These are phyloP conservation scores for Babesia bovis DNA, from an alignment of 169 alveolate species.

Conservation along the genomic window DNA sequence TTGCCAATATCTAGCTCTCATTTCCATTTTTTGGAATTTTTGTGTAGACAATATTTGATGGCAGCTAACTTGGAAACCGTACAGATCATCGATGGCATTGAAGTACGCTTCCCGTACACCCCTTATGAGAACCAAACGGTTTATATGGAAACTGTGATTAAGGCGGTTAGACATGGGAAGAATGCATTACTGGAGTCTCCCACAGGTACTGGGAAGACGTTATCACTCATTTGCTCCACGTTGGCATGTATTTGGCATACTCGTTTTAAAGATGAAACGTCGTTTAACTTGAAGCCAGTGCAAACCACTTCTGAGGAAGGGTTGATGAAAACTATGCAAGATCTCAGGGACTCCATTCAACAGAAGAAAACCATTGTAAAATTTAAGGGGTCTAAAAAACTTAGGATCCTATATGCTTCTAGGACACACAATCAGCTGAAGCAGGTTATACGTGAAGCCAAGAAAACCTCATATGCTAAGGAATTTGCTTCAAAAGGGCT, in stretches of 20 bases:
- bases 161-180: slow-evolving; percentile 73
- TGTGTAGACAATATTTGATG: too few relatives aligned
- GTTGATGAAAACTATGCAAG: slow-evolving; percentile 25
- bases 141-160: slow-evolving; percentile 81
- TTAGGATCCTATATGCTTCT: slow-evolving; percentile 87
- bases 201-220: slow-evolving; percentile 96
- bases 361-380: slow-evolving; percentile 22
- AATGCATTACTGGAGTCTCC: slow-evolving; percentile 95
- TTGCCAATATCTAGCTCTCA: too few relatives aligned
- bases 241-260: slow-evolving; percentile 78
- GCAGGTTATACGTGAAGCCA: slow-evolving; percentile 88
- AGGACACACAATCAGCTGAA: slow-evolving; percentile 92
- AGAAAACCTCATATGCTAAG: slow-evolving; percentile 69
- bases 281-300: slow-evolving; percentile 25
- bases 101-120: slow-evolving; percentile 84
- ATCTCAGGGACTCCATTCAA: slow-evolving; percentile 38
- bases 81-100: slow-evolving; percentile 56
- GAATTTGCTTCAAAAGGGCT: slow-evolving; percentile 80
- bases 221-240: slow-evolving; percentile 89
- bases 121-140: slow-evolving; percentile 83
- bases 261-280: slow-evolving; percentile 68
- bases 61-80: slow-evolving; percentile 23
- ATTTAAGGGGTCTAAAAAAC: slow-evolving; percentile 22
- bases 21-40: too few relatives aligned
- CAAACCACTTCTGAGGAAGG: slow-evolving; percentile 32